A percentile compares a stretch with the other conserved stretches of the same genome.
Conservation (phyloP, 2,329 filamentous ascomycete species). For the Fusarium pseudoanthophilum region DNA sequence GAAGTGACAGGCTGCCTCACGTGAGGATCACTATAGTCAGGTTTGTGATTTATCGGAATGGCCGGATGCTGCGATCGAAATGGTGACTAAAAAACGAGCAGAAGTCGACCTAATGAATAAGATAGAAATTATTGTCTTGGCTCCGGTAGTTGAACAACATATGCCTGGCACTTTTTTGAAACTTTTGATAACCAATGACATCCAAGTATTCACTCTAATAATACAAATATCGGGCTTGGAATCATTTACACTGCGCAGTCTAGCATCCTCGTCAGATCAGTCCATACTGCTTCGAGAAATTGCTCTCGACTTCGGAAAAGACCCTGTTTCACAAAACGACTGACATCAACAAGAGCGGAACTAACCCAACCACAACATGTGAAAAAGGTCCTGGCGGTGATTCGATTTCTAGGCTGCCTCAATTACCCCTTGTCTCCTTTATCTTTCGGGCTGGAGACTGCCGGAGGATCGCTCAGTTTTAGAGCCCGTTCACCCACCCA, state of each 20-base stretch:
- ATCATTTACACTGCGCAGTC: background rate
- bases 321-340: conserved; percentile 31
- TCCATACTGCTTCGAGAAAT: conserved; percentile 10
- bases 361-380: conserved; percentile 15
- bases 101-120: background rate
- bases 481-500: conserved; percentile 18
- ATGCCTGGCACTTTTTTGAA: background rate
- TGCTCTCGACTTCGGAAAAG: background rate
- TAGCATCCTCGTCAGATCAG: conserved; percentile 10
- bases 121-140: background rate
- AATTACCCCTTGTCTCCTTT: conserved; percentile 17
- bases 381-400: conserved; percentile 8
- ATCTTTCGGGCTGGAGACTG: conserved; percentile 25
- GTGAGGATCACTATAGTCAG: background rate
- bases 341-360: conserved; percentile 31
- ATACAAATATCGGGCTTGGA: background rate
- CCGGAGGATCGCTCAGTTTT: conserved; percentile 17
- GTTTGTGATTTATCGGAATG: background rate
- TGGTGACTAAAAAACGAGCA: background rate
- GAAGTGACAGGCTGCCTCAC: background rate
- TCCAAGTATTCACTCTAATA: background rate
- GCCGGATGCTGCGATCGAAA: background rate
- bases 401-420: conserved; percentile 8
- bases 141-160: background rate
- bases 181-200: background rate